phyloP scores from a whole-genome alignment of 352 stramenopile species.

The Phytophthora pinifolia region DNA sequence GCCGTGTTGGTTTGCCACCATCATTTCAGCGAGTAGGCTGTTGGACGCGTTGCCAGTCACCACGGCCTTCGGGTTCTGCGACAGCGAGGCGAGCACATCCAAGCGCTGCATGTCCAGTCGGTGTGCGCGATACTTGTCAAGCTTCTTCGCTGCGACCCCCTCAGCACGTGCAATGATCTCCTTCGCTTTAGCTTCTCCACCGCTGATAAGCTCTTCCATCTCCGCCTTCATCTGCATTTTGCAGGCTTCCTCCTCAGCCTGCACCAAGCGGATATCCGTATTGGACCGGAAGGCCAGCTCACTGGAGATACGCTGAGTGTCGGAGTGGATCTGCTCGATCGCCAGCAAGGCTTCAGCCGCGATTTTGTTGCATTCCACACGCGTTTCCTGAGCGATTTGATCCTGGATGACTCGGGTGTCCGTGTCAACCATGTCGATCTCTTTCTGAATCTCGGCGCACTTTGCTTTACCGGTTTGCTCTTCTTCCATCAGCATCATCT shows the following conservation, averaged over 20 bases:
- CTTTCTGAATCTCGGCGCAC: slow-evolving; percentile 42
- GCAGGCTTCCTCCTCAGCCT: slow-evolving; percentile 29
- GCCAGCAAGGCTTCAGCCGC: slow-evolving; percentile 29
- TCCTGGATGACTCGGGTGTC: slow-evolving; percentile 36
- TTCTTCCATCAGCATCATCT: slow-evolving; percentile 51
- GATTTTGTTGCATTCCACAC: slow-evolving; percentile 39
- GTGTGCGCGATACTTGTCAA: slow-evolving; percentile 34
- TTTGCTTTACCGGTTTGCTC: slow-evolving; percentile 44
- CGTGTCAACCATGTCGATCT: slow-evolving; percentile 41
- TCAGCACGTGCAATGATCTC: slow-evolving; percentile 37
- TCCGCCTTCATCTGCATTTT: slow-evolving; percentile 32
- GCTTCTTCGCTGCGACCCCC: slow-evolving; percentile 35
- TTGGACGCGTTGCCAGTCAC: slow-evolving; percentile 39
- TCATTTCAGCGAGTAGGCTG: slow-evolving; percentile 39
- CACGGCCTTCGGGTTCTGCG: slow-evolving; percentile 32
- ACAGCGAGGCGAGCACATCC: slow-evolving; percentile 30
- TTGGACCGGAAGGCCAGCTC: slow-evolving; percentile 37
- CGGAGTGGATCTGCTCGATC: slow-evolving; percentile 40
- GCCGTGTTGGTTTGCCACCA: slow-evolving; percentile 36
- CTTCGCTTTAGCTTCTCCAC: slow-evolving; percentile 29
- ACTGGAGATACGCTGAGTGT: slow-evolving; percentile 39
- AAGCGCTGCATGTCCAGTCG: slow-evolving; percentile 39
- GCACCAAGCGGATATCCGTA: slow-evolving; percentile 31
- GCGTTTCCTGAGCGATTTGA: slow-evolving; percentile 36
- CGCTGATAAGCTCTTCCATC: slow-evolving; percentile 25